These are phyloP conservation scores for Apiosordaria backusii DNA, from an alignment of 495 filamentous ascomycete species.

Conservation along the genomic window DNA sequence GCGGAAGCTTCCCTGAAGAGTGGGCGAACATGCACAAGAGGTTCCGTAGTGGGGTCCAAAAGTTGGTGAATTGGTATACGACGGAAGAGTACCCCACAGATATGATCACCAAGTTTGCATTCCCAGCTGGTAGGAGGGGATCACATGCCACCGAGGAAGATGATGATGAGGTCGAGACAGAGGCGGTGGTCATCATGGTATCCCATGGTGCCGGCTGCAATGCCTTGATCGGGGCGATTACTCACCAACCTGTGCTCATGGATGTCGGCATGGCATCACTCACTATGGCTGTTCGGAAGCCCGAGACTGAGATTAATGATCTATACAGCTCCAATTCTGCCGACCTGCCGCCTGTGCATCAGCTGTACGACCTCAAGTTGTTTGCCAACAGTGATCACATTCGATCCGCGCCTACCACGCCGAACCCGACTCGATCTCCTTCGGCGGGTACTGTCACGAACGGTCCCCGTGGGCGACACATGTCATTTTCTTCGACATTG, in stretches of 20 bases:
- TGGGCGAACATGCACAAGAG: slow-evolving; percentile 93
- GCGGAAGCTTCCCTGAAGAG: slow-evolving; percentile 86
- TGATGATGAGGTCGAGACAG: slow-evolving; percentile 50
- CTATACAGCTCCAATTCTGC: slow-evolving; percentile 23
- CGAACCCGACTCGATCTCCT: slow-evolving; percentile 23
- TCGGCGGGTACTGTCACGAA: slow-evolving; percentile 20
- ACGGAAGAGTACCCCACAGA: slow-evolving; percentile 48
- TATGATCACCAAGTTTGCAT: slow-evolving; percentile 11
- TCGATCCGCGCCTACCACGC: slow-evolving; percentile 46
- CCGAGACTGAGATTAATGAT: slow-evolving; percentile 27
- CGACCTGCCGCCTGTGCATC: slow-evolving; percentile 39
- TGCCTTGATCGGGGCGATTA: slow-evolving; percentile 86
- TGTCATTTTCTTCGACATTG: slow-evolving; percentile 29
- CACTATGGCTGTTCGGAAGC: slow-evolving; percentile 79
- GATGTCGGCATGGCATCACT: slow-evolving; percentile 88
- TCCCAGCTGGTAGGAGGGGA: not conserved
- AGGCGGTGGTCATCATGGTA: slow-evolving; percentile 83
- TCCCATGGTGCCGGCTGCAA: slow-evolving; percentile 99
- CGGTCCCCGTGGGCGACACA: slow-evolving; percentile 25
- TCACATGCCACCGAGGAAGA: slow-evolving; percentile 18
- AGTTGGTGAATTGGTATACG: slow-evolving; percentile 77
- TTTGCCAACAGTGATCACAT: slow-evolving; percentile 80
- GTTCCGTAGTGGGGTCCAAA: slow-evolving; percentile 71
- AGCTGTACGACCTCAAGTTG: slow-evolving; percentile 73
- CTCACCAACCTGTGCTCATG: slow-evolving; percentile 79